phyloP scores from a whole-genome alignment of 208 protist species.

The Crithidia thermophila region DNA sequence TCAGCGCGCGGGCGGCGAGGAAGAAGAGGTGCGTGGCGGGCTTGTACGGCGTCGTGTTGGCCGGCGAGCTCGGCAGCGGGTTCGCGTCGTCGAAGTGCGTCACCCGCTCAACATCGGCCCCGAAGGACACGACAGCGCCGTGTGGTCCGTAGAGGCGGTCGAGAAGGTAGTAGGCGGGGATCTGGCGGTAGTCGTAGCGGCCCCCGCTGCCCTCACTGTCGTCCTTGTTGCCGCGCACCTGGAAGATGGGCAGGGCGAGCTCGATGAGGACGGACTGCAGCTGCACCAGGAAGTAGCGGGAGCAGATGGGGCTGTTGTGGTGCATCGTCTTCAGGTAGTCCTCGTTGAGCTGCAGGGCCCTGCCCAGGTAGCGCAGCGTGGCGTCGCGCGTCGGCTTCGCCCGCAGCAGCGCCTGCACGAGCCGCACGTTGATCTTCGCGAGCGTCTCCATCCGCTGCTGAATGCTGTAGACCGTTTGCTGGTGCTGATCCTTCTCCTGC shows the following conservation, averaged over 20 bases:
- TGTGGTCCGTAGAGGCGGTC: conserved; percentile 34
- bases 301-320: conserved; percentile 68
- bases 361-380: conserved; percentile 68
- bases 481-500: conserved; percentile 41
- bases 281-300: conserved; percentile 82
- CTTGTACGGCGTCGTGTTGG: conserved; percentile 52
- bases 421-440: conserved; percentile 49
- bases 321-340: conserved; percentile 85
- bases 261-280: conserved; percentile 77
- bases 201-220: not conserved
- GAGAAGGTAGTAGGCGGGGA: conserved; percentile 71
- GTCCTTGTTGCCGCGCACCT: conserved; percentile 3
- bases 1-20: conserved; percentile 62
- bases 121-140: conserved; percentile 52
- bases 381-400: conserved; percentile 62
- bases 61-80: conserved; percentile 45
- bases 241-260: conserved; percentile 71
- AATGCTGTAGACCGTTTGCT: conserved; percentile 49
- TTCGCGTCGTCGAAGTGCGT: conserved; percentile 58
- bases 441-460: conserved; percentile 52
- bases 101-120: conserved; percentile 77
- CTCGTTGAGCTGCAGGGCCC: conserved; percentile 74
- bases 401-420: conserved; percentile 63
- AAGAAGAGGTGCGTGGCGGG: conserved; percentile 84
- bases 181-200: conserved; percentile 34